These are phyloP conservation scores for Xylariaceae sp. DNA, from an alignment of 2,329 filamentous ascomycete genomes.

Conservation along the genomic window DNA sequence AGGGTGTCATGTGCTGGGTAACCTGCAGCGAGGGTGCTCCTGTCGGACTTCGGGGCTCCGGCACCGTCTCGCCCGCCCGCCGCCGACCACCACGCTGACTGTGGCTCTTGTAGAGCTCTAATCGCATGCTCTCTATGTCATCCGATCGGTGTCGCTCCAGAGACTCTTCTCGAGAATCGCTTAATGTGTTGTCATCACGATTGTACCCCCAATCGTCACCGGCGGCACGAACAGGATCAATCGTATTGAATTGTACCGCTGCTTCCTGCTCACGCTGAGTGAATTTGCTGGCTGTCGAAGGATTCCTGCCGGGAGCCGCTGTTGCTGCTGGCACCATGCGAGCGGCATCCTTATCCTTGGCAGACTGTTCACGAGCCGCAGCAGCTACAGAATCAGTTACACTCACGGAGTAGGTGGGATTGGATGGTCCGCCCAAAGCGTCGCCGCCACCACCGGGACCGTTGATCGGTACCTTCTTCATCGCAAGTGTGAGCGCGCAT, in stretches of 20 bases:
- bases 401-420: constrained; percentile 76
- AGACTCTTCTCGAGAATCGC: constrained; percentile 24
- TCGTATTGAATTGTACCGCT: constrained; percentile 39
- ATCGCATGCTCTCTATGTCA: constrained; percentile 30
- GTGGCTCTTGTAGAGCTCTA: constrained; percentile 20
- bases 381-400: constrained; percentile 66
- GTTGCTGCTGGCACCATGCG: constrained; percentile 55
- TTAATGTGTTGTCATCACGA: constrained; percentile 32
- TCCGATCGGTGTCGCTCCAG: constrained; percentile 32
- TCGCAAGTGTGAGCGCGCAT: constrained; percentile 80
- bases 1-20: constrained; percentile 23
- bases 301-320: constrained; percentile 12
- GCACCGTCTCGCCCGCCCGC: constrained; percentile 26
- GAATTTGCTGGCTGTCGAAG: constrained; percentile 14
- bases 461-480: constrained; percentile 84
- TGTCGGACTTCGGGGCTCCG: constrained; percentile 7
- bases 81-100: constrained; percentile 27
- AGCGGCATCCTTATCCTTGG: constrained; percentile 56
- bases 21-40: constrained; percentile 21
- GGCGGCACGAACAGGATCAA: constrained; percentile 29
- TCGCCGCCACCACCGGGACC: constrained; percentile 70
- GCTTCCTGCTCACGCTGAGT: constrained; percentile 38
- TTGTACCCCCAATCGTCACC: constrained; percentile 36
- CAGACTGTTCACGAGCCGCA: constrained; percentile 56
- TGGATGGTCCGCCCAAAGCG: constrained; percentile 59